Evolutionary conservation across 805 yeast genomes (phyloP).

Genomic region (Candida cerambycidarum): DNA sequence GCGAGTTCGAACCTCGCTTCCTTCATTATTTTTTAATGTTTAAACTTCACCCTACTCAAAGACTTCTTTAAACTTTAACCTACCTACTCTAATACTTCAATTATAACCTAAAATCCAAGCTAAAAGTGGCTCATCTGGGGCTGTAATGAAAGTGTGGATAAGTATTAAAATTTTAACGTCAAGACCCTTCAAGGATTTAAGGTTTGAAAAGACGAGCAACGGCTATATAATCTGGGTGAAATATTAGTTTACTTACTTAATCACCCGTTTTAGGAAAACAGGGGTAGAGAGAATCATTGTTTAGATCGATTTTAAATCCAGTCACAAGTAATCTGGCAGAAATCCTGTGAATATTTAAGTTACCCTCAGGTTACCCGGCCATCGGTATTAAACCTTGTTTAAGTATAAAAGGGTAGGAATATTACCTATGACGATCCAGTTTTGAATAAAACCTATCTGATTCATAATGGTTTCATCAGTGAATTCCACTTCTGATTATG

Average conservation of each 20-base stretch:
- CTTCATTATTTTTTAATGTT: constrained; percentile 40
- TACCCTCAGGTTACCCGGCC: constrained; percentile 2
- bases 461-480: background rate
- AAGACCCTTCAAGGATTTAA: too few species aligned
- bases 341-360: background rate
- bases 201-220: too few species aligned
- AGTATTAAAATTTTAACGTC: too few species aligned
- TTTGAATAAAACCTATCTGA: background rate
- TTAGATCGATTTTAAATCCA: background rate
- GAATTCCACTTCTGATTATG: background rate
- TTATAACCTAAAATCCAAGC: background rate
- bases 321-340: background rate
- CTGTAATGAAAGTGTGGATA: too few species aligned
- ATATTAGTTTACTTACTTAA: too few species aligned
- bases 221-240: too few species aligned
- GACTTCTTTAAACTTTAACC: too few species aligned
- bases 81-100: background rate
- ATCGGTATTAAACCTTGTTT: constrained; percentile 2
- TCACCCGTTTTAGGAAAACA: too few species aligned
- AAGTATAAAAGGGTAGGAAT: background rate
- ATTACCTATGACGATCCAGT: background rate
- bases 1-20: constrained; percentile 56
- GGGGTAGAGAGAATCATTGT: background rate
- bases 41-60: too few species aligned
- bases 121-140: too few species aligned